phyloP scores from a whole-genome alignment of 257 asterid genomes.

The Jacaranda mimosifolia region DNA sequence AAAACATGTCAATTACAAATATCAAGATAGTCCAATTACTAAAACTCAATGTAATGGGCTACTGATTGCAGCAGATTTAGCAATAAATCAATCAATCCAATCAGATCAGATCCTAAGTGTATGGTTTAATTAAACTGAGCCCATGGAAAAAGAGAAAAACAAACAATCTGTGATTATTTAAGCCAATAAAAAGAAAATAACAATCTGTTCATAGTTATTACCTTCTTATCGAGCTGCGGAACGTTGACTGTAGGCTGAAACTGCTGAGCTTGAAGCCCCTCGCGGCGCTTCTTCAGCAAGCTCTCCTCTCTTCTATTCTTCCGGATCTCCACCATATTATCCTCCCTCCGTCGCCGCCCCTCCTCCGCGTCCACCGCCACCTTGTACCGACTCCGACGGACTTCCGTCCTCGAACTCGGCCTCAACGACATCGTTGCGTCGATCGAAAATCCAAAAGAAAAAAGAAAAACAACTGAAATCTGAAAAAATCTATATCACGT shows the following conservation, averaged over 20 bases:
- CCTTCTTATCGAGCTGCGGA: constrained; percentile 82
- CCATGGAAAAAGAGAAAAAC: neutral
- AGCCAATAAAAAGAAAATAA: neutral
- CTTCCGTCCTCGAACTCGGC: constrained; percentile 84
- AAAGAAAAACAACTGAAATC: neutral
- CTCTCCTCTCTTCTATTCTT: constrained; percentile 88
- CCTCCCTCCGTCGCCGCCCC: constrained; percentile 92
- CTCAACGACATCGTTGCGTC: constrained; percentile 80
- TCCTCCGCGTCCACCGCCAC: constrained; percentile 98
- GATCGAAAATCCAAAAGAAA: constrained; percentile 38
- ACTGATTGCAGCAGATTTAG: constrained; percentile 24
- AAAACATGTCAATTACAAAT: neutral
- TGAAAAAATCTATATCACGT: constrained; percentile 15
- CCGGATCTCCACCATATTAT: constrained; percentile 97
- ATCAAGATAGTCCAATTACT: constrained; percentile 4
- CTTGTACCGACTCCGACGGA: constrained; percentile 94
- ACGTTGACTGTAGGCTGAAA: constrained; percentile 57
- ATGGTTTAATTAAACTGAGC: constrained; percentile 11
- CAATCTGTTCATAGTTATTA: constrained; percentile 23
- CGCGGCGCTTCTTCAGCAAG: constrained; percentile 92
- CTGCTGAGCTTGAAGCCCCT: constrained; percentile 82
- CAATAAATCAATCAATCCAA: constrained; percentile 35
- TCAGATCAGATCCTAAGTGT: constrained; percentile 48
- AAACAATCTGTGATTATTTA: too few species aligned
- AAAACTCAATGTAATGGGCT: neutral